A percentile compares a stretch with the other conserved stretches of the same genome.
Evolutionary conservation across 331 rosid species (phyloP).

Genomic region (Stylosanthes scabra): DNA sequence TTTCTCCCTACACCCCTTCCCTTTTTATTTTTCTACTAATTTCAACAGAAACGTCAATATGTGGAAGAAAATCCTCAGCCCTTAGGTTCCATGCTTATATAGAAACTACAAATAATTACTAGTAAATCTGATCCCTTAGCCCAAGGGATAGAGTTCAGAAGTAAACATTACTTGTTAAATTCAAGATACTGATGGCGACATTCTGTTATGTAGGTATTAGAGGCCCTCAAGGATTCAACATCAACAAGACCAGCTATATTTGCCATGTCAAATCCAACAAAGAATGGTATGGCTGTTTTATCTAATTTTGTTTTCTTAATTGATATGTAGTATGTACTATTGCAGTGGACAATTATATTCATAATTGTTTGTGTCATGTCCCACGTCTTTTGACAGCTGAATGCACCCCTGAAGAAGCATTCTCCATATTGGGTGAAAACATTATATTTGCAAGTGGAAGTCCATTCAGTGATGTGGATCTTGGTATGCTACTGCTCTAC

Average conservation of each 20-base stretch:
- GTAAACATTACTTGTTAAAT: not conserved
- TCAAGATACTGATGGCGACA: constrained; percentile 37
- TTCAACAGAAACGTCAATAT: not conserved
- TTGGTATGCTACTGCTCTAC: constrained; percentile 62
- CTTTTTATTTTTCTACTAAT: too few relatives aligned
- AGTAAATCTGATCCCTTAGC: too few relatives aligned
- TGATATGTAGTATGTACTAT: not conserved
- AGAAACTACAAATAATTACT: too few relatives aligned
- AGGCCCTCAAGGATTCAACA: constrained; percentile 91
- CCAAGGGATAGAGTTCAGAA: not conserved
- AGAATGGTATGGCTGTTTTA: constrained; percentile 60
- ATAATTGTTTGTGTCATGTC: constrained; percentile 22
- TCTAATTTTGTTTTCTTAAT: not conserved
- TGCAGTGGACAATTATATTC: constrained; percentile 25
- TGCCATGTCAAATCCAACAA: constrained; percentile 99
- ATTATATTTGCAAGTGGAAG: constrained; percentile 98
- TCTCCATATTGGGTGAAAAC: constrained; percentile 88
- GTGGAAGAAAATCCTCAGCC: not conserved
- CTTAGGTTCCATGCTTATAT: not conserved
- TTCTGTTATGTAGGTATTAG: constrained; percentile 70
- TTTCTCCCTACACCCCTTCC: too few relatives aligned
- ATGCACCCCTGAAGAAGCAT: constrained; percentile 97
- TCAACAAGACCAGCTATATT: constrained; percentile 97
- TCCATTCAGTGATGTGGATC: constrained; percentile 89
- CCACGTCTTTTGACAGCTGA: constrained; percentile 71